Base-by-base conservation (phyloP, 345 rosid genomes). In the Populus simonii region DNA sequence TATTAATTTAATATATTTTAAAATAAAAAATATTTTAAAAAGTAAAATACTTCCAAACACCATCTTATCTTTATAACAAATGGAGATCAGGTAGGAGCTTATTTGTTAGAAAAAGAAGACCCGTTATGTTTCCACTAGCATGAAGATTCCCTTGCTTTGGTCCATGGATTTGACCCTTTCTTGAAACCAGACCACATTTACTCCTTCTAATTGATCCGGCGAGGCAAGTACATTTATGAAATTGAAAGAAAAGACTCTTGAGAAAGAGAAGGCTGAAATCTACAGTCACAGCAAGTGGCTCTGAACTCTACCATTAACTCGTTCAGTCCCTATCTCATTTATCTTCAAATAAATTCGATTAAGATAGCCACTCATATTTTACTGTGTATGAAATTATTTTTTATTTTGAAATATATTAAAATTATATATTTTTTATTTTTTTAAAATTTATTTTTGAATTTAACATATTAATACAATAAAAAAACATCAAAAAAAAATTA, bases 131-230 rank as follows among this genome's bases (percentile, higher is more conserved):
- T 76, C 79, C 68, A 69, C 74, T 27, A 17, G 16, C 61, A 67
- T 55, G 18, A 68, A 76, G 79, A 68, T 68, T 76, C 73, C 67
- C 23, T 8, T 12, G 39, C 27, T 22, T 75, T 6, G 29, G 55
- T 17, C 57, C 66, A 9, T 38, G 39, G 72, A 55, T 55, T 76
- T 76, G 79, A 76, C 59, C 18, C 15, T 68, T 57, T 27, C 68
- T n/a, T 25, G 3, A 55, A 76, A 68, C 6, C 20, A 38, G 5
- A 43, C 74, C 74, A 57, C 79, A 76, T 69, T 51, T 25, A 47
- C 66, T 31, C 15, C 65, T 38, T 47, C 33, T 29, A 43, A 75
- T n/a, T 61, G 20, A 65, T 29, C 63, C 47, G 70, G 45, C 4
- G 1, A 31, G 31, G 4, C 71, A 65, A 49, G 11, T 33, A 10